Base-by-base conservation (phyloP, 495 filamentous ascomycete species). In the Podospora australis region DNA sequence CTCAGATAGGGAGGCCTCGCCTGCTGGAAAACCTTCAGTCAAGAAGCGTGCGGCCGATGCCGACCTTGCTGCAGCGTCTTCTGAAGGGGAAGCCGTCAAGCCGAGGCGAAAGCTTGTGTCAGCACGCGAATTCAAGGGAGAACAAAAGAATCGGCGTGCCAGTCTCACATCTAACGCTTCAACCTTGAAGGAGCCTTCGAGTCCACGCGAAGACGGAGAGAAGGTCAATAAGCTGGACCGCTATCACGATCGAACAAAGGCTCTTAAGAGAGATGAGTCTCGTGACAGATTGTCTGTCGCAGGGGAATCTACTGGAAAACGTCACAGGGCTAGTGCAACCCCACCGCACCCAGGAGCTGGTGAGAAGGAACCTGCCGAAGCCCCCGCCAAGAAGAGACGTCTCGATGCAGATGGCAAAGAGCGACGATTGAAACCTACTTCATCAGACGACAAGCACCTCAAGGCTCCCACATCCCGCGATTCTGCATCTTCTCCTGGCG, bases 281-380 rank as follows among this genome's bases (percentile, higher is more conserved):
- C 75, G 70, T 32, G 75, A 80, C 56, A 63, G 74, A 28, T 53
- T 77, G 26, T 68, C 67, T 40, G 63, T 55, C 52, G 69, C 60
- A 14, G 72, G 70, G 13, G 78, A 81, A 44, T 54, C 56, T 40
- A 64, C 73, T 36, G 67, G 78, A 39, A 90, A 88, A 57, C 77
- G 86, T 35, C 75, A 79, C 53, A 78, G 85, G 30, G 70, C 72
- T 44, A 88, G 85, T 56, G 74, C 72, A 11, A 86, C 83, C 3
- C 85, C 86, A 2, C 81, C 85, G 39, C 71, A 79, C 48, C 76
- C 71, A 42, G 74, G 73, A 22, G 70, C 72, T 28, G 66, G 72
- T 20, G 78, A 77, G 28, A 69, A 71, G 48, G 74, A 77, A 48
- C 52, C 78, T 64, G 59, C 73, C 69, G 70, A 84, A 71, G 67